A percentile compares a stretch with the other conserved stretches of the same genome.
Evolutionary conservation across 768 basidiomycete species (phyloP).

Genomic region (Ramaria rubella): DNA sequence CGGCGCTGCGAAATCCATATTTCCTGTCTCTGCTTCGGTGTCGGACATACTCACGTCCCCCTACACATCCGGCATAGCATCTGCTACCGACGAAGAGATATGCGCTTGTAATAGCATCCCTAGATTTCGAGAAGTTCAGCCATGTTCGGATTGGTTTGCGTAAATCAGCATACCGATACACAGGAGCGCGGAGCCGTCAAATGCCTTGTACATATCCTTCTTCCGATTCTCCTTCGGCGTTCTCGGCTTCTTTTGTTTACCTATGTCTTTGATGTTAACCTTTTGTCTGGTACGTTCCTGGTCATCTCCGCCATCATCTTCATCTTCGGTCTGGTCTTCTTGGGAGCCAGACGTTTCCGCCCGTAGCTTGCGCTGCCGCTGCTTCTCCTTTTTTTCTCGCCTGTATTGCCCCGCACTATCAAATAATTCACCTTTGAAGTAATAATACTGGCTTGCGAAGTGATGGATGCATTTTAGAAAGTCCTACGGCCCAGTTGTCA

Average conservation of each 20-base stretch:
- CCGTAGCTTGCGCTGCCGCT: slow-evolving; percentile 1
- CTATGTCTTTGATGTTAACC: slow-evolving; percentile 9
- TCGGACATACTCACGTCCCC: slow-evolving; percentile 26
- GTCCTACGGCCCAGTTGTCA: slow-evolving; percentile 37
- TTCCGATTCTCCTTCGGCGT: slow-evolving; percentile 12
- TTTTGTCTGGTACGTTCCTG: slow-evolving; percentile 15
- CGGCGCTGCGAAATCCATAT: too few relatives aligned
- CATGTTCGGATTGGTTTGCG: neutral
- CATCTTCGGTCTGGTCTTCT: slow-evolving; percentile 14
- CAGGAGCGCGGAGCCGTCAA: slow-evolving; percentile 69
- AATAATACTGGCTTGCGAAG: slow-evolving; percentile 51
- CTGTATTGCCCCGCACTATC: slow-evolving; percentile 45
- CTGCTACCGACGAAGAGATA: slow-evolving; percentile 38
- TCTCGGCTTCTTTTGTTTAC: slow-evolving; percentile 16
- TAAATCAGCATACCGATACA: slow-evolving; percentile 48
- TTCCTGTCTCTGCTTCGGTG: too few relatives aligned
- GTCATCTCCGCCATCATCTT: slow-evolving; percentile 16
- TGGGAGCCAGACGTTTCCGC: slow-evolving; percentile 13
- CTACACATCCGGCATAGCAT: slow-evolving; percentile 41
- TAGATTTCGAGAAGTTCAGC: slow-evolving; percentile 18
- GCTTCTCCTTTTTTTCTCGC: slow-evolving; percentile 32
- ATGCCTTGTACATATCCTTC: slow-evolving; percentile 67
- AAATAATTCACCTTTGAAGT: slow-evolving; percentile 51
- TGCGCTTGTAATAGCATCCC: slow-evolving; percentile 69
- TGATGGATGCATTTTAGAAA: slow-evolving; percentile 47